Base-by-base conservation (phyloP, 352 stramenopile genomes). In the Pythium pectinolyticum region DNA sequence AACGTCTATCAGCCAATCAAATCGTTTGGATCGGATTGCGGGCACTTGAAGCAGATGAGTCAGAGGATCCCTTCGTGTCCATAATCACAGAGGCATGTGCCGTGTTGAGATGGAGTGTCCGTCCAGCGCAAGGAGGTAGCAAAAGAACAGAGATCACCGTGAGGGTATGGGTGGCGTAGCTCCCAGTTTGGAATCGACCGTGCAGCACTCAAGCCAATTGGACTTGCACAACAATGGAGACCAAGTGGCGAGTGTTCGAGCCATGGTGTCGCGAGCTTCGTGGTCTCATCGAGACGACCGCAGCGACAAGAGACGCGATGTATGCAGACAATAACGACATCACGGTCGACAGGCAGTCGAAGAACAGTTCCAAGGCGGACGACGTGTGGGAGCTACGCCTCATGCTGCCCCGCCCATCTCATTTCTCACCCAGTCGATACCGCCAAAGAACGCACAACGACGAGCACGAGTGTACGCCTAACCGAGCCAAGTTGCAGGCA, bases 251-350 rank as follows among this genome's bases (percentile, higher is more conserved):
- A 51, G 14, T 45, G 19, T 30, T 65, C 15, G 57, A 65, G 7
- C 57, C 57, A 20, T 65, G 57, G 57, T 65, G 48, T 9, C 57
- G 57, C 35, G 27, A 58, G 35, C 30, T 65, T n/a, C 47, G 47
- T 25, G 48, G 48, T 5, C 28, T 65, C 7, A 10, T 65, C 30
- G 47, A 65, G 22, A 48, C 48, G 1, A 37, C 58, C 7, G 19
- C 57, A 17, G 25, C 46, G 22, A 17, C 27, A 3, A n/a, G 47
- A 28, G 30, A 52, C 7, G 35, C 14, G 3, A 19, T 22, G 37
- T 9, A 2, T n/a, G 17, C 15, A 41, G 32, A 41, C 7, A 8
- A 31, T 22, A 15, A 19, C 6, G 17, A 27, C 12, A 19, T 43
- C 34, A 41, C 31, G 49, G 10, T 9, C 20, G 35, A 2, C 24